Conservation (phyloP, 2,329 filamentous ascomycete species). For the Colletotrichum sp. region DNA sequence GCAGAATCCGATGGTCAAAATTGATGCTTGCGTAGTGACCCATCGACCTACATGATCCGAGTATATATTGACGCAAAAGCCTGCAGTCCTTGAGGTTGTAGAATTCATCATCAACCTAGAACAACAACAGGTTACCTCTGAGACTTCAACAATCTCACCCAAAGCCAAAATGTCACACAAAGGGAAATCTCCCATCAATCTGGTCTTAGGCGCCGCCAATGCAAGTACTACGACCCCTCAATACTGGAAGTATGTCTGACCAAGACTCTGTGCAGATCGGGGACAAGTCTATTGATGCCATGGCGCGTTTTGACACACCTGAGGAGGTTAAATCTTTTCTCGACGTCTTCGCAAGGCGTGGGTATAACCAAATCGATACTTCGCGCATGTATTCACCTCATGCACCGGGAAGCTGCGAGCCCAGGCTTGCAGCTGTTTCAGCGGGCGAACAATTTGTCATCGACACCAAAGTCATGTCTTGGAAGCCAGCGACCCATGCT, state of each 20-base stretch:
- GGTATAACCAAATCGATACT: conserved; percentile 34
- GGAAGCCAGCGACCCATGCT: conserved; percentile 28
- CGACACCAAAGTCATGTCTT: conserved; percentile 37
- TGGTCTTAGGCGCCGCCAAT: background rate
- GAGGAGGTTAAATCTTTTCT: conserved; percentile 28
- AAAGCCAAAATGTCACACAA: background rate
- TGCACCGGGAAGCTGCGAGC: conserved; percentile 31
- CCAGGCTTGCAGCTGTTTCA: conserved; percentile 28
- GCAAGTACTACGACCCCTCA: background rate
- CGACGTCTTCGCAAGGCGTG: conserved; percentile 27
- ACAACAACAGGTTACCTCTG: background rate
- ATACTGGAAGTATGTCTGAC: background rate
- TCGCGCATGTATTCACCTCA: conserved; percentile 32
- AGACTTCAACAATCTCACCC: background rate
- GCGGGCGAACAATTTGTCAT: conserved; percentile 33
- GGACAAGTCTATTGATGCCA: background rate
- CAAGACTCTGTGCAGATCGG: conserved; percentile 9
- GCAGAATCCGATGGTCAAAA: background rate
- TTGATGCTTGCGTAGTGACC: background rate
- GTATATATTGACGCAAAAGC: background rate
- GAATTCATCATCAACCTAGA: background rate
- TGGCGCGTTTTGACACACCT: conserved; percentile 18
- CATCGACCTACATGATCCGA: background rate
- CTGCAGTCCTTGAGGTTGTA: background rate
- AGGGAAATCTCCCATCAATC: background rate